A percentile compares a stretch with the other conserved stretches of the same genome.
Conservation (phyloP, 306 rosid species). For the Prunus persica region Prunus_persica_NCBIv2 NC_034009.1:30686001-30686500, state of each 20-base stretch:
- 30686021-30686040: slow-evolving; percentile 15
- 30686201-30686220: not conserved
- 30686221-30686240: not conserved
- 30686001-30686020: not conserved
- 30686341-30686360: not conserved
- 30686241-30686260: slow-evolving; percentile 4
- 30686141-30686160: not conserved
- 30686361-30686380: not conserved
- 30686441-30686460: not conserved
- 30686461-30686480: not conserved
- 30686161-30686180: not conserved
- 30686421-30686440: not conserved
- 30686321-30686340: not conserved
- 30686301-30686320: not conserved
- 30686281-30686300: slow-evolving; percentile 4
- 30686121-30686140: not conserved
- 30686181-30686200: not conserved
- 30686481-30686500: too few species aligned
- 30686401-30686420: not conserved
- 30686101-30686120: not conserved
- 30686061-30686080: not conserved
- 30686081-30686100: too few species aligned
- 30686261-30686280: not conserved
- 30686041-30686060: not conserved
- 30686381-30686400: not conserved